Conservation (phyloP, 108 stramenopile species). For the Licmophora abbreviata region DNA sequence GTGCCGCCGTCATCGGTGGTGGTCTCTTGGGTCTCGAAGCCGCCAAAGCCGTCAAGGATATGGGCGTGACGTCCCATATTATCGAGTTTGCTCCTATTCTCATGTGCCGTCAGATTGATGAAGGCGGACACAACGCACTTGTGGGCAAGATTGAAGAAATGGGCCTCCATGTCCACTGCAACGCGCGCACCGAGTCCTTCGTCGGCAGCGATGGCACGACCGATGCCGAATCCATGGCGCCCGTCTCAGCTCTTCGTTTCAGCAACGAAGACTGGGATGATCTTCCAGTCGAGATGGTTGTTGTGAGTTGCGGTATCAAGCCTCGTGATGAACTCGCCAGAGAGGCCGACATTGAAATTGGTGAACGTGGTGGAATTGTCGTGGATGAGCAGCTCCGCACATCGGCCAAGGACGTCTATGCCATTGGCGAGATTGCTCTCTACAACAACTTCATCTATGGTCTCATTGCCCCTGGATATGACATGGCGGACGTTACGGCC, state of each 20-base stretch:
- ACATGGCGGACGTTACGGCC: constrained; percentile 86
- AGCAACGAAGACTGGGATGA: constrained; percentile 85
- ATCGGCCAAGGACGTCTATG: constrained; percentile 71
- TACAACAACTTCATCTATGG: constrained; percentile 93
- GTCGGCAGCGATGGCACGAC: constrained; percentile 78
- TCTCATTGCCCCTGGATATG: constrained; percentile 85
- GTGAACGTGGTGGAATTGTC: constrained; percentile 85
- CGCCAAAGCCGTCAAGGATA: constrained; percentile 79
- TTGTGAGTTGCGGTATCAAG: constrained; percentile 86
- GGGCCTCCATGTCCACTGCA: constrained; percentile 89
- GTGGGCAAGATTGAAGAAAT: constrained; percentile 86
- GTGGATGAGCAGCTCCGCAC: constrained; percentile 83
- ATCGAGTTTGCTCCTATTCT: constrained; percentile 90
- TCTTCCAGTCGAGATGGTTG: constrained; percentile 87
- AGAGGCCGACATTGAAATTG: constrained; percentile 49
- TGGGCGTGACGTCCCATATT: constrained; percentile 84
- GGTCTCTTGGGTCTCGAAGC: constrained; percentile 85
- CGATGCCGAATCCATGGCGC: constrained; percentile 52
- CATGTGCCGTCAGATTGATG: constrained; percentile 94
- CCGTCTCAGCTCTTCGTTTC: constrained; percentile 70
- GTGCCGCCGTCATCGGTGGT: constrained; percentile 92
- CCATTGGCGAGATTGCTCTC: constrained; percentile 88
- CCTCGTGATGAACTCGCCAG: constrained; percentile 89
- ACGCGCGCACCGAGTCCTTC: constrained; percentile 83
- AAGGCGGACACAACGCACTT: constrained; percentile 87